Base-by-base conservation (phyloP, 345 rosid species). In the Eucalyptus paniculata region DNA sequence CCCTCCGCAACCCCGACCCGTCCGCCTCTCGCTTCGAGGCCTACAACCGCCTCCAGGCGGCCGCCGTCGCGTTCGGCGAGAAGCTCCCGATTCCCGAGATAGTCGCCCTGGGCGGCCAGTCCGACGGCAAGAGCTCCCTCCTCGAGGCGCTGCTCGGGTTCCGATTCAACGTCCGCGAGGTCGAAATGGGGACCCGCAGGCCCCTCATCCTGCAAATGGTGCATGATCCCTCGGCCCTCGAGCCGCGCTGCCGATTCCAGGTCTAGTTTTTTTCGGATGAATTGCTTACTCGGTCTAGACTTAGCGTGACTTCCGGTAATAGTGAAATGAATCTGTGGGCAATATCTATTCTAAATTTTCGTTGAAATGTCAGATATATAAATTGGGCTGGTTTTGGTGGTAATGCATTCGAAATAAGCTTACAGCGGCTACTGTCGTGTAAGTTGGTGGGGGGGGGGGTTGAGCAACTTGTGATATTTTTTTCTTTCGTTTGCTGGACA, bases 131-230 rank as follows among this genome's bases (percentile, higher is more conserved):
- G 92, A 98, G 99, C 90, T 96, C 99, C 69, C 98, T 98, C 16
- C 96, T 98, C 12, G 99, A 97, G 90, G 99, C 99, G 5, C 96
- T 98, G 21, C 92, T 98, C 34, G 99, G 99, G 14, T 98, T 98
- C 87, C 97, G 99, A 30, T 98, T 98, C 89, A 98, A 98, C 90
- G 97, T 98, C 47, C 96, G 99, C 12, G 99, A 98, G 87, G 99
- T 98, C 21, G 99, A 98, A 90, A 98, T 98, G 99, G 99, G 99
- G 9, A 98, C 99, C 42, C 98, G 99, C 30, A 92, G 99, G 4
- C 99, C 99, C 5, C 95, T 98, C 89, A 96, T 98, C 89, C 95
- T 98, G 50, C 99, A 98, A 89, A 98, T 98, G 99, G 97, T 98
- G 69, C 99, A 97, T 50, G 99, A 98, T 87, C 92, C 95, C 47